phyloP scores from a whole-genome alignment of 805 yeast genomes.

The Metschnikowia chrysomelidarum region DNA sequence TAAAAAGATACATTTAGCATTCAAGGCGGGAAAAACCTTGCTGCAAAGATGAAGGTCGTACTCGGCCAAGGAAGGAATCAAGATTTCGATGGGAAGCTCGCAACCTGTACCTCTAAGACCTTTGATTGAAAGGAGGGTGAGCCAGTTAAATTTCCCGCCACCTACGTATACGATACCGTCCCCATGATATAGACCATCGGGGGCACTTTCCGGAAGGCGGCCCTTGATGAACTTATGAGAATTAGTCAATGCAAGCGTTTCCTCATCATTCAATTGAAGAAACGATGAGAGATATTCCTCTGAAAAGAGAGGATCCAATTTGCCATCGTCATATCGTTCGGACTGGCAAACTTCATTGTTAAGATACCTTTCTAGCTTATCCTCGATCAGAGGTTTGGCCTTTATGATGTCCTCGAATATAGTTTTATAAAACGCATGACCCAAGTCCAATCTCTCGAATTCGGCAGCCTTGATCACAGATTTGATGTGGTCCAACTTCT shows the following conservation, averaged over 20 bases:
- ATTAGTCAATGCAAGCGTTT: constrained; percentile 41
- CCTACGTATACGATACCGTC: constrained; percentile 71
- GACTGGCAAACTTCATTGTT: constrained; percentile 15
- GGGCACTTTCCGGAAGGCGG: constrained; percentile 42
- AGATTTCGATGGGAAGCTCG: constrained; percentile 74
- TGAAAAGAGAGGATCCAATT: constrained; percentile 38
- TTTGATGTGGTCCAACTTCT: constrained; percentile 16
- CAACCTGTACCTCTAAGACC: constrained; percentile 67
- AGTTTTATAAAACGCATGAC: constrained; percentile 41
- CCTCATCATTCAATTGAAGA: constrained; percentile 43
- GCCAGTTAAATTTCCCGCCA: constrained; percentile 76
- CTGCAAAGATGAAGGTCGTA: constrained; percentile 62
- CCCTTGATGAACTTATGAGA: constrained; percentile 49
- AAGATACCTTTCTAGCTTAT: constrained; percentile 43
- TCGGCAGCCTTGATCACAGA: constrained; percentile 6
- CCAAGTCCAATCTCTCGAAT: constrained; percentile 21
- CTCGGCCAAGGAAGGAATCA: constrained; percentile 68
- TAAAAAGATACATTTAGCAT: constrained; percentile 39
- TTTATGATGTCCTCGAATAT: constrained; percentile 42
- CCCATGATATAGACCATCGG: constrained; percentile 37
- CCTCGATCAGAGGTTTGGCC: constrained; percentile 44
- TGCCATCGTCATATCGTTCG: constrained; percentile 36
- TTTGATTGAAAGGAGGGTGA: constrained; percentile 62
- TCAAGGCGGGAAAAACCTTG: constrained; percentile 35
- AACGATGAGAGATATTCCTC: constrained; percentile 53